Conservation (phyloP, 495 filamentous ascomycete species). For the Hypoxylon fragiforme region DNA sequence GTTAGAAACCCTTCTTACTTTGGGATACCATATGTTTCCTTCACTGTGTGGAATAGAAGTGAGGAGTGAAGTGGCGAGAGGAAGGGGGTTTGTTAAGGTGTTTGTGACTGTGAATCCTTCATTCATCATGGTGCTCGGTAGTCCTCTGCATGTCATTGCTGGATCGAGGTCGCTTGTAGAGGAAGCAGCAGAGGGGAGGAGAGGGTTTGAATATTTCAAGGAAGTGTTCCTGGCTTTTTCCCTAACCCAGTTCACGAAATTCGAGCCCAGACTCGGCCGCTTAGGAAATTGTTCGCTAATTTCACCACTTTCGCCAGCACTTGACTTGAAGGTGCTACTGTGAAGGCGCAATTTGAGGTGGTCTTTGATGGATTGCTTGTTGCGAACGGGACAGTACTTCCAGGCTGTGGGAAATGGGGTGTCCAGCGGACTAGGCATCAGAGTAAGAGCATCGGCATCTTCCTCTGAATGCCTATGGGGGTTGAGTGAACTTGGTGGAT, state of each 20-base stretch:
- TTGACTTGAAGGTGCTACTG: neutral
- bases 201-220: no score
- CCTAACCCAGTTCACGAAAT: conserved; percentile 23
- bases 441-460: neutral
- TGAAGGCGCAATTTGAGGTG: conserved; percentile 9
- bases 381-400: neutral
- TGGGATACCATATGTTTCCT: conserved; percentile 1
- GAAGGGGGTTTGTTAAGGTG: neutral
- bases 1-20: conserved; percentile 20
- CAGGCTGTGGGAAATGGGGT: neutral
- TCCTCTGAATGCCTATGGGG: conserved; percentile 13
- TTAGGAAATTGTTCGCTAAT: neutral
- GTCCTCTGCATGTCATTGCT: conserved; percentile 29
- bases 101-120: conserved; percentile 4
- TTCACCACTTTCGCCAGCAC: conserved; percentile 1
- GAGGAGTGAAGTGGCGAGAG: neutral
- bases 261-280: conserved; percentile 4
- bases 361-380: conserved; percentile 6
- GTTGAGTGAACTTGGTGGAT: neutral
- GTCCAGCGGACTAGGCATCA: neutral
- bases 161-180: conserved; percentile 27
- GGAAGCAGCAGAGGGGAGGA: conserved; percentile 17
- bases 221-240: neutral
- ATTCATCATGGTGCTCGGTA: conserved; percentile 21
- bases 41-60: conserved; percentile 3